Evolutionary conservation across 805 yeast genomes (phyloP).

Genomic region (Wickerhamia fluorescens): DNA sequence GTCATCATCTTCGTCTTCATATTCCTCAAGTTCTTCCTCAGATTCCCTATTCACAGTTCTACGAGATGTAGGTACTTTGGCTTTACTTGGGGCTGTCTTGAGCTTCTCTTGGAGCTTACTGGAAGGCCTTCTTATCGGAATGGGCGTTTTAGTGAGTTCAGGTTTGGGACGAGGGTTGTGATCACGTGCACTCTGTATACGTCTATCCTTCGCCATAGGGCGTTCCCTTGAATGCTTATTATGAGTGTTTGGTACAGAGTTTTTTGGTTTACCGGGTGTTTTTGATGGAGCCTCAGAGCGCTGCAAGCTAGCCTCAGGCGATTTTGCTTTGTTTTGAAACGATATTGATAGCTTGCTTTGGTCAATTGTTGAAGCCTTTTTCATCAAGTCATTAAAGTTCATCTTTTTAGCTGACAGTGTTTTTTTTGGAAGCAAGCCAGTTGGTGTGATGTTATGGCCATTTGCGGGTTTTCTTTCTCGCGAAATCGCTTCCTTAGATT

Average conservation of each 20-base stretch:
- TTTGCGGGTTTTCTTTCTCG: too few relatives aligned
- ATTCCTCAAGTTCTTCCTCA: slow-evolving; percentile 9
- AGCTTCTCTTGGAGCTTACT: slow-evolving; percentile 41
- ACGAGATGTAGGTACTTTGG: slow-evolving; percentile 4
- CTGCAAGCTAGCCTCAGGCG: slow-evolving; percentile 17
- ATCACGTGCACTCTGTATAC: neutral
- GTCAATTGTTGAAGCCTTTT: slow-evolving; percentile 57
- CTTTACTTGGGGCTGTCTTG: slow-evolving; percentile 19
- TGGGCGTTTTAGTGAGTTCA: slow-evolving; percentile 14
- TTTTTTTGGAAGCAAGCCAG: slow-evolving; percentile 6
- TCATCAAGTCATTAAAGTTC: slow-evolving; percentile 62
- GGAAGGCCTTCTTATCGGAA: slow-evolving; percentile 53
- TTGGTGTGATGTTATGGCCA: slow-evolving; percentile 4
- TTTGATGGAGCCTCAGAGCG: neutral
- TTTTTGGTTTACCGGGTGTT: neutral
- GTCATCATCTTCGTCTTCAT: slow-evolving; percentile 27
- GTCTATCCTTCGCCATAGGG: too few relatives aligned
- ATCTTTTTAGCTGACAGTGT: slow-evolving; percentile 34
- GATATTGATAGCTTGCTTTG: slow-evolving; percentile 31
- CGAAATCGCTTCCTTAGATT: too few relatives aligned
- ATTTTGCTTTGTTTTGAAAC: slow-evolving; percentile 33
- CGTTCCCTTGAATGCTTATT: too few relatives aligned
- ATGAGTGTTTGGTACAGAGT: too few relatives aligned
- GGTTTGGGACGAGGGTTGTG: neutral
- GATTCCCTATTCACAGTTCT: slow-evolving; percentile 3